Conservation (phyloP, 768 basidiomycete genomes). For the Rhizopogon vulgaris region DNA sequence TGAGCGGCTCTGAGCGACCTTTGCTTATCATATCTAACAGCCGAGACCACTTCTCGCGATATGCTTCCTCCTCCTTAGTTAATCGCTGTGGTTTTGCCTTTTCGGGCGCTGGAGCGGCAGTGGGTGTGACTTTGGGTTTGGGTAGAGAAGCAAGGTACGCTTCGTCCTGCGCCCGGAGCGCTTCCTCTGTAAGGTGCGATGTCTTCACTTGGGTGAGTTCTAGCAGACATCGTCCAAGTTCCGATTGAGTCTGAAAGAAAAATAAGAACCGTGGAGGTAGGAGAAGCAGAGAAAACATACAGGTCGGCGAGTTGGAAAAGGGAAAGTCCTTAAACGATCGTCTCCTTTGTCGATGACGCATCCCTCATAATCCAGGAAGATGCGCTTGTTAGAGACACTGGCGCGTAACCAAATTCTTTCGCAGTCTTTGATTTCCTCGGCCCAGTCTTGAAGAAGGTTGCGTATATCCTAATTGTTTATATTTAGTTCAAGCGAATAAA, state of each 20-base stretch:
- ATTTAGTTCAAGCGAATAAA: not conserved
- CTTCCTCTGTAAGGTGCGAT: constrained; percentile 82
- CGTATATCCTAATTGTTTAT: constrained; percentile 69
- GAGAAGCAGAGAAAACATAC: constrained; percentile 41
- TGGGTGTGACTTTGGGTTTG: constrained; percentile 58
- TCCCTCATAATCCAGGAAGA: constrained; percentile 86
- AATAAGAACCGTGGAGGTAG: not conserved
- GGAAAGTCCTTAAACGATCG: constrained; percentile 79
- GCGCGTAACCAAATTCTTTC: constrained; percentile 92
- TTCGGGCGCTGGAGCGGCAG: constrained; percentile 31
- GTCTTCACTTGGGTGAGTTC: constrained; percentile 84
- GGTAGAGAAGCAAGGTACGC: constrained; percentile 86
- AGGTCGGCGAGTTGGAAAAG: constrained; percentile 93
- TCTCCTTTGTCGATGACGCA: constrained; percentile 76
- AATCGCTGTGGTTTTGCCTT: constrained; percentile 54
- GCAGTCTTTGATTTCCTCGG: constrained; percentile 76
- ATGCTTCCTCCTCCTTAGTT: constrained; percentile 71
- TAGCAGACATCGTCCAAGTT: constrained; percentile 77
- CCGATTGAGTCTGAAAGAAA: constrained; percentile 71
- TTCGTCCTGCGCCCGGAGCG: constrained; percentile 80
- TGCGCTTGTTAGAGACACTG: constrained; percentile 78
- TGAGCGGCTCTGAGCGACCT: constrained; percentile 77
- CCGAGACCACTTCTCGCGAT: constrained; percentile 76
- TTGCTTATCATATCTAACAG: constrained; percentile 89
- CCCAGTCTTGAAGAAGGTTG: constrained; percentile 76